Conservation (phyloP, 768 basidiomycete species). For the Termitomyces sp. region DNA sequence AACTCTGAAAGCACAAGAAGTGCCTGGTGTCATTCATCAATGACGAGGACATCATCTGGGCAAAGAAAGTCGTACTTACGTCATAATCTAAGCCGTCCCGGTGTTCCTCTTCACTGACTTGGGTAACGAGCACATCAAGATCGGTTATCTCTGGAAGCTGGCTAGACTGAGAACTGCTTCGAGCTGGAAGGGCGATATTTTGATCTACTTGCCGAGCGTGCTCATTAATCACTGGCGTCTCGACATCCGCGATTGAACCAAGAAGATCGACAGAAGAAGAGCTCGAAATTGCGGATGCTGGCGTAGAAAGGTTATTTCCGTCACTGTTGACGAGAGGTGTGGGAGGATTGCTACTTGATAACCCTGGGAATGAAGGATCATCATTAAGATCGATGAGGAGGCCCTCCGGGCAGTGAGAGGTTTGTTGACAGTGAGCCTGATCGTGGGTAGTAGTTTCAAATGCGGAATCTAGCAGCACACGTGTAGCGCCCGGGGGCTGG, state of each 20-base stretch:
- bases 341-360: neutral
- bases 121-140: conserved; percentile 57
- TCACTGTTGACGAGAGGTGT: neutral
- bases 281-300: conserved; percentile 10
- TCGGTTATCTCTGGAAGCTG: conserved; percentile 45
- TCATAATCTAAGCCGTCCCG: conserved; percentile 57
- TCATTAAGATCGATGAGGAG: conserved; percentile 55
- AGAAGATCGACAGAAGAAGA: conserved; percentile 16
- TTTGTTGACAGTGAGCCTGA: conserved; percentile 14
- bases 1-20: conserved; percentile 57
- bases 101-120: conserved; percentile 38
- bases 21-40: conserved; percentile 32
- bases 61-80: conserved; percentile 37
- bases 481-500: conserved; percentile 27
- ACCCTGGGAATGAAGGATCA: conserved; percentile 9
- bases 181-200: conserved; percentile 5
- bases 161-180: conserved; percentile 3
- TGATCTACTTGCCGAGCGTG: neutral
- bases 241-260: conserved; percentile 12
- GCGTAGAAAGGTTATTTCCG: neutral
- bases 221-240: neutral
- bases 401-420: conserved; percentile 38
- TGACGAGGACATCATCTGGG: conserved; percentile 14
- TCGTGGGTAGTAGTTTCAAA: conserved; percentile 25
- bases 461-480: conserved; percentile 27